Percentiles rank a stretch among this genome's conserved stretches.
Conservation (phyloP, 1,284 basidiomycete species). For the Melampsora americana region DNA sequence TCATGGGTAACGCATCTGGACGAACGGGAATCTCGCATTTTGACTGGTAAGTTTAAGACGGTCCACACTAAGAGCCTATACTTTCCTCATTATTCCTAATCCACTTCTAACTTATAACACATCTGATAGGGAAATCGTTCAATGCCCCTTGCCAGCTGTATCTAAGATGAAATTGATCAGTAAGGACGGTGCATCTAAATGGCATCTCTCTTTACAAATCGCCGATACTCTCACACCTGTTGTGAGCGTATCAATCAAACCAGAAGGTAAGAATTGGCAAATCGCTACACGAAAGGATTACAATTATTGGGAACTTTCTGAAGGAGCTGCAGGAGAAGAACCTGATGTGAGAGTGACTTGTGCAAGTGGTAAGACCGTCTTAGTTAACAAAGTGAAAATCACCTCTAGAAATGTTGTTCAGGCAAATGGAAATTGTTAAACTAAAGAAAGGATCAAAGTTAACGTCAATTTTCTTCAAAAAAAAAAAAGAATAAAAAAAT, state of each 20-base stretch:
- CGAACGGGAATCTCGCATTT: conserved; percentile 10
- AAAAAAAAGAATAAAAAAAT: no score
- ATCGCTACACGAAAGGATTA: background rate
- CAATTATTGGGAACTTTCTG: conserved; percentile 22
- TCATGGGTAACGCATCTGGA: conserved; percentile 11
- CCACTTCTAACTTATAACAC: no score
- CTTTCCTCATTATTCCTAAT: background rate
- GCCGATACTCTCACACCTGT: conserved; percentile 5
- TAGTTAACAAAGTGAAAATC: background rate
- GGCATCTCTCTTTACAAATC: conserved; percentile 21
- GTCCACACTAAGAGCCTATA: background rate
- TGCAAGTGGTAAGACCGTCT: background rate
- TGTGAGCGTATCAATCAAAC: conserved; percentile 1
- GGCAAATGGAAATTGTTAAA: background rate
- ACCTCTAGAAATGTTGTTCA: background rate
- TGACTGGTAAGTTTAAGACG: background rate
- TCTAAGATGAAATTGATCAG: conserved; percentile 5
- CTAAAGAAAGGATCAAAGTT: no score
- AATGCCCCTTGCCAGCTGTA: background rate
- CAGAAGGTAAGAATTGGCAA: background rate
- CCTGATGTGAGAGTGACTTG: conserved; percentile 23
- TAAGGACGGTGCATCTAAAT: conserved; percentile 33
- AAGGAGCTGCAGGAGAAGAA: background rate
- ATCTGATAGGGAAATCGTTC: conserved; percentile 11
- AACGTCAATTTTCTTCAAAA: no score